These are phyloP conservation scores for Trichopus zeylanicus DNA, from an alignment of 116 monocot genomes.

Conservation along the genomic window DNA sequence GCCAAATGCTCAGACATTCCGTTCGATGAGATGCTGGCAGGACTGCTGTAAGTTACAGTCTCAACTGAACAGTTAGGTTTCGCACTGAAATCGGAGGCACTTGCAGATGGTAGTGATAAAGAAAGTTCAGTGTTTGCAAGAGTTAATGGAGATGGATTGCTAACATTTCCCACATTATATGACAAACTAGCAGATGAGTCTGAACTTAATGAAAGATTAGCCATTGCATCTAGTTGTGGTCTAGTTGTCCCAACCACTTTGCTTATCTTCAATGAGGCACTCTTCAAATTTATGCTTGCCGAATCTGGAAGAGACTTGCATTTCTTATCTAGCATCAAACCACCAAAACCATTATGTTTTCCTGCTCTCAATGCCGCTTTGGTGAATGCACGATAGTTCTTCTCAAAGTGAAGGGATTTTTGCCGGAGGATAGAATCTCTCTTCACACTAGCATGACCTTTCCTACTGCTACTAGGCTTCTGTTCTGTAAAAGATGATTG, in stretches of 20 bases:
- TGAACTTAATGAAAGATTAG: conserved; percentile 33
- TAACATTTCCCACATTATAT: conserved; percentile 13
- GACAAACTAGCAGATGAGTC: conserved; percentile 14
- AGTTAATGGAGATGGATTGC: conserved; percentile 17
- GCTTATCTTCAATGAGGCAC: conserved; percentile 29
- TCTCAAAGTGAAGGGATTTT: conserved; percentile 53
- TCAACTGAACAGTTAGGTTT: conserved; percentile 11
- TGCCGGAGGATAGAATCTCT: conserved; percentile 51
- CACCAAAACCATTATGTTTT: conserved; percentile 30
- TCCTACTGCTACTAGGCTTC: conserved; percentile 21
- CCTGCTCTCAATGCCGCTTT: conserved; percentile 36
- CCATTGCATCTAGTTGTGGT: conserved; percentile 14
- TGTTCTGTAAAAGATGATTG: conserved; percentile 14
- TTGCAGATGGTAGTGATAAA: conserved; percentile 47
- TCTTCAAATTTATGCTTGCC: conserved; percentile 22
- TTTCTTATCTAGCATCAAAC: conserved; percentile 42
- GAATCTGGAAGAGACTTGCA: conserved; percentile 34
- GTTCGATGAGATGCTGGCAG: conserved; percentile 19
- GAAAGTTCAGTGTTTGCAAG: conserved; percentile 67
- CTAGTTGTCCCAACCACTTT: conserved; percentile 26
- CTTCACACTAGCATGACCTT: conserved; percentile 30
- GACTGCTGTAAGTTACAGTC: conserved; percentile 7
- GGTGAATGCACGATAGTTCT: conserved; percentile 44
- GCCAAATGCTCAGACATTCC: conserved; percentile 29
- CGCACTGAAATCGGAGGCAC: background rate